These are phyloP conservation scores for Fraxinus sp. DNA, from an alignment of 305 asterid species.

Conservation along the genomic window DNA sequence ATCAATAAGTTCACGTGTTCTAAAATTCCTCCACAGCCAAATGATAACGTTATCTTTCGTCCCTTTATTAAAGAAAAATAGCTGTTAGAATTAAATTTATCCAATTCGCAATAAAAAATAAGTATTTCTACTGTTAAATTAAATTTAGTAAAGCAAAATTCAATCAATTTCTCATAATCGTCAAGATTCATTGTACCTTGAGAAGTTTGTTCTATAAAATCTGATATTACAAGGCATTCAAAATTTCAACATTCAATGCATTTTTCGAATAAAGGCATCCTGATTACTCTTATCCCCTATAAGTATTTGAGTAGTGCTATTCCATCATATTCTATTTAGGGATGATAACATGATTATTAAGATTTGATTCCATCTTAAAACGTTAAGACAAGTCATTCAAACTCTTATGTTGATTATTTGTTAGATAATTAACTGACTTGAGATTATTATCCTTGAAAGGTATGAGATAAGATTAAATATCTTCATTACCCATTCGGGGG, in stretches of 20 bases:
- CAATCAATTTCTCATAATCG: too few species aligned
- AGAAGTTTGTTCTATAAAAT: neutral
- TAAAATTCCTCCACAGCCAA: neutral
- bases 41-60: neutral
- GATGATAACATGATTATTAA: too few species aligned
- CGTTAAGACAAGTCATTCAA: neutral
- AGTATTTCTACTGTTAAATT: too few species aligned
- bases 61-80: neutral
- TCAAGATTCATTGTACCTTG: neutral
- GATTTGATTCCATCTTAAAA: too few species aligned
- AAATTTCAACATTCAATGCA: too few species aligned
- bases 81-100: neutral
- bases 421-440: too few species aligned
- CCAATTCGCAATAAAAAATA: neutral
- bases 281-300: neutral
- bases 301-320: neutral
- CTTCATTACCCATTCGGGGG: neutral
- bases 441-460: neutral
- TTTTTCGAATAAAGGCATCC: neutral
- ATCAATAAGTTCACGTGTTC: neutral
- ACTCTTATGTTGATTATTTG: neutral
- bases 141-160: too few species aligned
- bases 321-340: slow-evolving; percentile 17
- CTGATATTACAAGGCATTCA: neutral
- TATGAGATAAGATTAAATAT: neutral